Evolutionary conservation across 78 protist genomes (phyloP), one percentile per base, ranked within the genome.

Genomic region (Isochrysis galbana): DNA sequence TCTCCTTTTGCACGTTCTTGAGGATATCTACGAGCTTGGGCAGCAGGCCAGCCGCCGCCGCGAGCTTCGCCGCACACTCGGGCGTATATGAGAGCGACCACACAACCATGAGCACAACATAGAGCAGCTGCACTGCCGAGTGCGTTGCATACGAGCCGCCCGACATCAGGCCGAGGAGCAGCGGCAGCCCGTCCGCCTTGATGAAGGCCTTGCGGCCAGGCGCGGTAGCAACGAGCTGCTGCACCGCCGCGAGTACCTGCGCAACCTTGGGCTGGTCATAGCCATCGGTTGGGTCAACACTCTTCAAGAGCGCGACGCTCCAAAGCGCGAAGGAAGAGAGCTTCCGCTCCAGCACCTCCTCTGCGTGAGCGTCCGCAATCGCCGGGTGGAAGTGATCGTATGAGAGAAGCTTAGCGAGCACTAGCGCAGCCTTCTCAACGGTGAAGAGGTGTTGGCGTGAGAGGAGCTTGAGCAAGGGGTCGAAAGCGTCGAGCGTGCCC

Each of bases 61-160:
- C n/a, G n/a, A n/a, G n/a, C n/a, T n/a, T n/a, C n/a, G n/a, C n/a
- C n/a, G n/a, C n/a, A n/a, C n/a, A n/a, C n/a, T n/a, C n/a, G n/a
- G n/a, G n/a, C n/a, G n/a, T n/a, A n/a, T n/a, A n/a, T 21, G 67
- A 54, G 67, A 54, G 67, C 67, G 67, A 54, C 67, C 67, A 54
- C 32, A 54, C 32, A 14, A 21, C 14, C 32, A 54, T 22, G 32
- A 54, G 67, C 74, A 23, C 25, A 23, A n/a, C 42, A 38, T 69
- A 69, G 25, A 69, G 78, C 78, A 69, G 78, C 78, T 69, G 78
- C 78, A 69, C 78, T 38, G 78, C n/a, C 78, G 78, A 32, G 42
- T n/a, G 38, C 38, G 78, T n/a, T 21, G 10, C n/a, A 21, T n/a
- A 14, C 38, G 38, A 19, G 17, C 42, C 38, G 39, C 39, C 22